A percentile compares a stretch with the other conserved stretches of the same genome.
These are phyloP conservation scores for Candida namnaoensis DNA, from an alignment of 805 yeast species.

Conservation along the genomic window DNA sequence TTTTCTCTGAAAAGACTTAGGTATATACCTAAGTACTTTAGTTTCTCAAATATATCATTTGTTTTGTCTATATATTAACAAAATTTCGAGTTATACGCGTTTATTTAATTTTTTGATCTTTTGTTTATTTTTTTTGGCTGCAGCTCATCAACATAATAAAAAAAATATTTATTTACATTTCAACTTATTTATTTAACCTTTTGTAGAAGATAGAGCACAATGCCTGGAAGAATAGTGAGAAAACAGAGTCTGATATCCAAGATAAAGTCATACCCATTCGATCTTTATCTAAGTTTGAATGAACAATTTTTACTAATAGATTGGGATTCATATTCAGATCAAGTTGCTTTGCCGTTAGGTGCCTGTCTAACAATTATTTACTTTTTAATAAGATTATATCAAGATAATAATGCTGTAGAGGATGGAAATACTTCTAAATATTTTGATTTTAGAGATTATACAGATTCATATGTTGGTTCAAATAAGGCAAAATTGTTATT, in stretches of 20 bases:
- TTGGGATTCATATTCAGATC: slow-evolving; percentile 17
- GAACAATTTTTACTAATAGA: slow-evolving; percentile 18
- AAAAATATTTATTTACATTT: too few species aligned
- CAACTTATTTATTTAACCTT: too few species aligned
- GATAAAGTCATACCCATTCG: slow-evolving; percentile 16
- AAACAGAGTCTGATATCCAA: slow-evolving; percentile 11
- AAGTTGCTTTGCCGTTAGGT: slow-evolving; percentile 18
- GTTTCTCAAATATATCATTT: too few species aligned
- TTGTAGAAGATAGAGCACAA: too few species aligned
- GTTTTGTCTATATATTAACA: too few species aligned
- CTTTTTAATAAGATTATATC: slow-evolving; percentile 16
- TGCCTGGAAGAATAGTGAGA: slow-evolving; percentile 7
- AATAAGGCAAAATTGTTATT: slow-evolving; percentile 1
- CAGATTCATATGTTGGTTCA: not conserved
- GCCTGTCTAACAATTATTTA: slow-evolving; percentile 11
- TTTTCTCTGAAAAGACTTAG: too few species aligned
- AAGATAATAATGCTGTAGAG: slow-evolving; percentile 10
- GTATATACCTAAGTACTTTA: too few species aligned
- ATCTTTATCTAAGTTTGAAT: slow-evolving; percentile 13
- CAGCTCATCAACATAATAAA: too few species aligned
- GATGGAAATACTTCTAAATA: slow-evolving; percentile 1
- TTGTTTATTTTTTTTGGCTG: too few species aligned
- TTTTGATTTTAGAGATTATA: slow-evolving; percentile 4
- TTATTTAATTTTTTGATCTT: too few species aligned
- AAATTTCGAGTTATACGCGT: too few species aligned